These are phyloP conservation scores for Saksenaea oblongispora DNA, from an alignment of 371 early-diverging fungal genomes.

Conservation along the genomic window DNA sequence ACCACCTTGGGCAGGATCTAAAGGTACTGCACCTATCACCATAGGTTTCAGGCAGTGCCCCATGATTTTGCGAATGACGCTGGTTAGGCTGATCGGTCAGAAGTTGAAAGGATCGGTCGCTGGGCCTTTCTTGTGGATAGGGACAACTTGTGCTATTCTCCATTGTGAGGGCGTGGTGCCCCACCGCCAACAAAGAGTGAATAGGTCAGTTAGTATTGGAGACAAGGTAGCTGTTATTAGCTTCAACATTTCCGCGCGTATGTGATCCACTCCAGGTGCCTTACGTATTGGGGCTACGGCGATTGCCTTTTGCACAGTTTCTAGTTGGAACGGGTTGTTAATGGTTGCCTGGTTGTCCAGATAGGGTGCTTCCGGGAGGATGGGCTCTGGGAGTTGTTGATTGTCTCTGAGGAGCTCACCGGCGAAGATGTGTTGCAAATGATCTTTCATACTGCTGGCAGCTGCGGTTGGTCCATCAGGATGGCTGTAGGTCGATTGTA, in stretches of 20 bases:
- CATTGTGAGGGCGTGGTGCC: neutral
- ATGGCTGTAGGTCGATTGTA: neutral
- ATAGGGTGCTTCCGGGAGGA: neutral
- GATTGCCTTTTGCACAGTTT: too few species aligned
- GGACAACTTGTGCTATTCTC: too few species aligned
- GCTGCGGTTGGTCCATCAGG: constrained; percentile 10
- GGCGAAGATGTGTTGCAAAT: neutral
- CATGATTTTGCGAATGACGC: constrained; percentile 14
- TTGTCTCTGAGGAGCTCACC: neutral
- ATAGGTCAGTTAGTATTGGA: too few species aligned
- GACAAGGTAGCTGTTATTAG: too few species aligned
- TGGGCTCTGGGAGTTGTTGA: neutral
- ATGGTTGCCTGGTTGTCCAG: neutral
- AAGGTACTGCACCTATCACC: neutral
- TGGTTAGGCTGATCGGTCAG: constrained; percentile 20
- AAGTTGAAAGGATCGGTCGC: constrained; percentile 16
- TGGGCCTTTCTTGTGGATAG: constrained; percentile 22
- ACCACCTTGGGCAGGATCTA: constrained; percentile 22
- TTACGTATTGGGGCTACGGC: too few species aligned
- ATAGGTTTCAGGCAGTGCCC: constrained; percentile 6
- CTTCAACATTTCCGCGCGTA: too few species aligned
- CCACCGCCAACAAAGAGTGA: constrained; percentile 14
- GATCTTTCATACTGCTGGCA: neutral
- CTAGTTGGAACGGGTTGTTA: neutral
- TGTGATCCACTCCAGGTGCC: too few species aligned